Percentiles rank a stretch among this genome's conserved stretches.
These are phyloP conservation scores for Agastache rugosa DNA, from an alignment of 257 asterid species.

Conservation along the genomic window DNA sequence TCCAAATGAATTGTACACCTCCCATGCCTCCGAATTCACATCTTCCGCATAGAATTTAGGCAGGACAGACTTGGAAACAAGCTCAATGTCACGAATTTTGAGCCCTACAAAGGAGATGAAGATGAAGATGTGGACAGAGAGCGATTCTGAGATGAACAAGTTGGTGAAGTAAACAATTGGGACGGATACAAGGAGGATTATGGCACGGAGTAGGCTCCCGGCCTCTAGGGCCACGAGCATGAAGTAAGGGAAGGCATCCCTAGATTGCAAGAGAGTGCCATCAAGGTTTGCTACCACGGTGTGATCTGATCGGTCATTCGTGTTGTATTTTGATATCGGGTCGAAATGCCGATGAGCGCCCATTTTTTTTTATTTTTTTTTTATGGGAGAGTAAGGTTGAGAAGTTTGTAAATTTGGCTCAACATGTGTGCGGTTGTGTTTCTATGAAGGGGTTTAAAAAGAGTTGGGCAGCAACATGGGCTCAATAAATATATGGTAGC, in stretches of 20 bases:
- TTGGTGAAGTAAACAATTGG: conserved; percentile 57
- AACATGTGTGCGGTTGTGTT: conserved; percentile 35
- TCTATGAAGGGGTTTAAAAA: conserved; percentile 54
- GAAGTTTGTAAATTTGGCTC: conserved; percentile 12
- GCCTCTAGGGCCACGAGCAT: conserved; percentile 83
- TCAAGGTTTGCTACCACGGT: conserved; percentile 73
- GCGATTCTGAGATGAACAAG: conserved; percentile 59
- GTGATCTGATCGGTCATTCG: conserved; percentile 55
- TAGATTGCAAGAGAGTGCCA: conserved; percentile 69
- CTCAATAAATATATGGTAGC: conserved; percentile 34
- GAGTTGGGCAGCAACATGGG: conserved; percentile 41
- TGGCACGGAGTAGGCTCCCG: conserved; percentile 70
- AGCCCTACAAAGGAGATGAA: conserved; percentile 68
- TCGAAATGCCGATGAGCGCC: conserved; percentile 52
- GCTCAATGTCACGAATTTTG: conserved; percentile 65
- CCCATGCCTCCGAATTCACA: conserved; percentile 68
- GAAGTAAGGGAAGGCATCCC: conserved; percentile 72
- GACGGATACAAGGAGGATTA: conserved; percentile 51
- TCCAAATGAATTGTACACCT: conserved; percentile 69
- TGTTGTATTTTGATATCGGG: conserved; percentile 58
- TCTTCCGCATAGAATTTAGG: conserved; percentile 84
- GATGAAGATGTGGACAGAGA: conserved; percentile 54
- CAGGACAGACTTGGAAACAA: conserved; percentile 74
- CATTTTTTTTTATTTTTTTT: conserved; percentile 36
- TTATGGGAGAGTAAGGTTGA: conserved; percentile 9